Evolutionary conservation across 179 eudicot genomes (phyloP).

Genomic region (Beta macrorhiza): DNA sequence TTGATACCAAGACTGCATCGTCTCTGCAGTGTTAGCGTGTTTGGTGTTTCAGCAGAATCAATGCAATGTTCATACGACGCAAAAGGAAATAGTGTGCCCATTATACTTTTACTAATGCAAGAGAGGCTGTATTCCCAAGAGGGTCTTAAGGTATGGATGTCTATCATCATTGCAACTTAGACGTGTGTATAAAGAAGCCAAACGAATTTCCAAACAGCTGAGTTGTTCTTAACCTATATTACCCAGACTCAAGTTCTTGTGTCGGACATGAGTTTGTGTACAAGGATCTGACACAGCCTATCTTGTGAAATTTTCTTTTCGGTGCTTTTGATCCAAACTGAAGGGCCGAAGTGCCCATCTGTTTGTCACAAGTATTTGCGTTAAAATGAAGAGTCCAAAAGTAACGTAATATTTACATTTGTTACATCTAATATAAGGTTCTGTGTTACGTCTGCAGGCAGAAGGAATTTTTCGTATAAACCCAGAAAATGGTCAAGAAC

Average conservation of each 20-base stretch:
- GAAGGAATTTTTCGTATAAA: slow-evolving; percentile 95
- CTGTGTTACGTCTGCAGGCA: slow-evolving; percentile 41
- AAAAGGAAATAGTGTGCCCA: slow-evolving; percentile 92
- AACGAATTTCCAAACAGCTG: background rate
- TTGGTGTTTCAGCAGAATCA: slow-evolving; percentile 92
- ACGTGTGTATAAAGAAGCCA: background rate
- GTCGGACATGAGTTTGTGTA: too few species aligned
- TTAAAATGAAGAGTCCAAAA: too few species aligned
- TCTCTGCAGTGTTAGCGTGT: slow-evolving; percentile 71
- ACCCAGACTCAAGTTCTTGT: too few species aligned
- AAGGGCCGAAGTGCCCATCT: too few species aligned
- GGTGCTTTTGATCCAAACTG: too few species aligned
- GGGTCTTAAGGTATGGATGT: slow-evolving; percentile 67
- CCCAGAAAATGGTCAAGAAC: slow-evolving; percentile 86
- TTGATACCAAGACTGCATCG: background rate
- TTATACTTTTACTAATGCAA: slow-evolving; percentile 82
- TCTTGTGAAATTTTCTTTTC: too few species aligned
- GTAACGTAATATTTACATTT: background rate
- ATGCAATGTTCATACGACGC: slow-evolving; percentile 87
- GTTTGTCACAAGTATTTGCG: too few species aligned
- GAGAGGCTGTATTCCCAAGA: slow-evolving; percentile 67
- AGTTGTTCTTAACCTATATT: too few species aligned
- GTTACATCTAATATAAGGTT: background rate
- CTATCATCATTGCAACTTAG: background rate
- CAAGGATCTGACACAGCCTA: too few species aligned